Base-by-base conservation (phyloP, 352 stramenopile genomes). In the Phytopythium ostracodes region DNA sequence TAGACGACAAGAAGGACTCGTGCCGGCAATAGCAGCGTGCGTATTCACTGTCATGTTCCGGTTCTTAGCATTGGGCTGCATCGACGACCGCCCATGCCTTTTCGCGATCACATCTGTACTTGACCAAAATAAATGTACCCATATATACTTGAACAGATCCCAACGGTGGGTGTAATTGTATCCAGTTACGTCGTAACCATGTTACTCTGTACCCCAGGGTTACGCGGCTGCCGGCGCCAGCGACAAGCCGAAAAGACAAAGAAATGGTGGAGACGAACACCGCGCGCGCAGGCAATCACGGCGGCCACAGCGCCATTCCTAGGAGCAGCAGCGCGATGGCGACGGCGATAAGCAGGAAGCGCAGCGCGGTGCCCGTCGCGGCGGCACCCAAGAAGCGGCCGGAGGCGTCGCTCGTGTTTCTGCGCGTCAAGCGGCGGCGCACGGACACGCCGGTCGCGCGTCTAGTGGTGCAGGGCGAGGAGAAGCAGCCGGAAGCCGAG, bases 361-460 rank as follows among this genome's bases (percentile, higher is more conserved):
- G 54, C 22, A 47, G 54, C 18, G 54, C 54, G 15, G 54, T 24
- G 36, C 14, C 22, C 12, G 15, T 10, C 4, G 36, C 15, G n/a
- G 24, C 22, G 24, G 54, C 14, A 11, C 6, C 54, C n/a, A 24
- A 29, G 54, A 59, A 60, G 31, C 70, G 67, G 53, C 71, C 74
- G 27, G 17, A 60, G 54, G 54, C 50, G 50, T 79, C 77, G 54
- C 71, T 76, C 29, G 85, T 94, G 29, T 88, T 94, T 38, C 56
- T 94, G 56, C 84, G 86, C 20, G 72, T 94, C 31, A 94, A 94
- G 66, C 86, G 86, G 61, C 91, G 91, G 66, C 83, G 86, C 52
- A 88, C 81, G n/a, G 86, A 92, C 43, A 73, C 88, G n/a, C 83
- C 81, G 2, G 68, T 93, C 56, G 82, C 89, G 59, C 66, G 65